A percentile compares a stretch with the other conserved stretches of the same genome.
These are phyloP conservation scores for Urochloa ruziziensis DNA, from an alignment of 176 grass and related monocot genomes.

Conservation along the genomic window DNA sequence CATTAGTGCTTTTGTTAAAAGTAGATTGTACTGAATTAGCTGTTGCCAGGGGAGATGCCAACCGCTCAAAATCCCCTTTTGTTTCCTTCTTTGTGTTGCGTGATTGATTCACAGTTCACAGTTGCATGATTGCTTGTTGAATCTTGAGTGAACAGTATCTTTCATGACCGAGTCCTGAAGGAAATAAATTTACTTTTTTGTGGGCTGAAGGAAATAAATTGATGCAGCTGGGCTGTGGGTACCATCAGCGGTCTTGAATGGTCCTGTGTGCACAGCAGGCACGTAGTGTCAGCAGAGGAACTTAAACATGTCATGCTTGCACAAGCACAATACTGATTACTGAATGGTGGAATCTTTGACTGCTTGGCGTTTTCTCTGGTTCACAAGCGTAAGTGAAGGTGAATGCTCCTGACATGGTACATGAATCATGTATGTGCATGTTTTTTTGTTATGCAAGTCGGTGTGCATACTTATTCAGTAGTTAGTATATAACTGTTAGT, in stretches of 20 bases:
- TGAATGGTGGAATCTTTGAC: conserved; percentile 45
- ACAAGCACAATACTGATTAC: neutral
- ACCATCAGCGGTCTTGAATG: conserved; percentile 27
- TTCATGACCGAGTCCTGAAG: neutral
- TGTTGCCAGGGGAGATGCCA: neutral
- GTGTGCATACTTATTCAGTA: neutral
- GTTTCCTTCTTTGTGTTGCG: neutral
- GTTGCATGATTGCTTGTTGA: conserved; percentile 5
- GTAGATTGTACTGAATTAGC: neutral
- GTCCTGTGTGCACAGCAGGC: conserved; percentile 10
- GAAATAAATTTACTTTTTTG: conserved; percentile 10
- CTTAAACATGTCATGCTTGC: conserved; percentile 9
- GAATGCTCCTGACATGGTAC: conserved; percentile 17
- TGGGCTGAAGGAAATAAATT: conserved; percentile 3
- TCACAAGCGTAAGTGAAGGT: neutral
- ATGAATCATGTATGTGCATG: conserved; percentile 3
- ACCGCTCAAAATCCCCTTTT: neutral
- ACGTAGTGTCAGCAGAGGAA: neutral
- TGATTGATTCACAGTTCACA: neutral
- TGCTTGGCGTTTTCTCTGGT: neutral
- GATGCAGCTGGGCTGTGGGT: conserved; percentile 10
- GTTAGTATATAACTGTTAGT: neutral
- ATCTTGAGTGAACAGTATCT: conserved; percentile 4
- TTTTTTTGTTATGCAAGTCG: neutral
- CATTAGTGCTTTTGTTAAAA: conserved; percentile 32